Conservation (phyloP, 768 basidiomycete species). For the Lactifluus piperatus region DNA sequence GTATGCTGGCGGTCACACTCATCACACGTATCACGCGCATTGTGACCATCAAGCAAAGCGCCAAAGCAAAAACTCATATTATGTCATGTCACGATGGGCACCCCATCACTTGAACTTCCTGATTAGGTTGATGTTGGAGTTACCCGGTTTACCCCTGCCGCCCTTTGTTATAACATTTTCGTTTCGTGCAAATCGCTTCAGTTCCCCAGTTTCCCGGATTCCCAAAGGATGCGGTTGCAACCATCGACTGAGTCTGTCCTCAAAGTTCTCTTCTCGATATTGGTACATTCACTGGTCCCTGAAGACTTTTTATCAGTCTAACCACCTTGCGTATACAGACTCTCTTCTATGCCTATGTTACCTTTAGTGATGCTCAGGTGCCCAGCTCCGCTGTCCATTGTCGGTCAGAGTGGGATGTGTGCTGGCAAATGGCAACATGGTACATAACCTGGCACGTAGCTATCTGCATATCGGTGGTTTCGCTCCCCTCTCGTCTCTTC, state of each 20-base stretch:
- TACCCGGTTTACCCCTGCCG: too few species aligned
- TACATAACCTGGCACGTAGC: constrained; percentile 12
- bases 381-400: not conserved
- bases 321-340: not conserved
- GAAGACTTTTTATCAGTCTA: not conserved
- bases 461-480: constrained; percentile 4
- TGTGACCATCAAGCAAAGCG: too few species aligned
- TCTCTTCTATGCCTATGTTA: not conserved
- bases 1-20: too few species aligned
- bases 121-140: too few species aligned
- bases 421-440: constrained; percentile 13
- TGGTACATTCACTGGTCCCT: not conserved
- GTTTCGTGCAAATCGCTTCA: too few species aligned
- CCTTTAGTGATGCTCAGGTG: not conserved
- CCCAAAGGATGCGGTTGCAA: too few species aligned
- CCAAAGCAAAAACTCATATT: too few species aligned
- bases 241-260: not conserved
- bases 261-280: not conserved
- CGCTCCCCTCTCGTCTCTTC: constrained; percentile 10
- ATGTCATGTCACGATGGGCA: too few species aligned
- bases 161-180: too few species aligned
- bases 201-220: not conserved
- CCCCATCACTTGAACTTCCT: too few species aligned
- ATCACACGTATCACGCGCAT: too few species aligned
- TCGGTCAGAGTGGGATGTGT: constrained; percentile 6